phyloP scores from a whole-genome alignment of 208 protist genomes.

The Wallacemonas collosoma region DNA sequence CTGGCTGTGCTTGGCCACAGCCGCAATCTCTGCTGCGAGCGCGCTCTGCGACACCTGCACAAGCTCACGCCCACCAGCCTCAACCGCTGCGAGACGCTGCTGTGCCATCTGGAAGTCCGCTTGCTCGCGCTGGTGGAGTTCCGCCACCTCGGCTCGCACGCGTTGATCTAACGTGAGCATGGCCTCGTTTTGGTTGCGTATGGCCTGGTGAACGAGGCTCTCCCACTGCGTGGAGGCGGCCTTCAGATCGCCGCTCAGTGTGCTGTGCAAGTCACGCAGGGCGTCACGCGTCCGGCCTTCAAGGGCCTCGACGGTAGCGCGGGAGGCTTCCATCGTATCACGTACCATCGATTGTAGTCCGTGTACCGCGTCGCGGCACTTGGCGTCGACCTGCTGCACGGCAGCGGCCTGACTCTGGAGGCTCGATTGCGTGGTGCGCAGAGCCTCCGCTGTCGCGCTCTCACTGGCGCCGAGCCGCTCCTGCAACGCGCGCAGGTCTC shows the following conservation, averaged over 20 bases:
- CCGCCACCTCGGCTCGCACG: conserved; percentile 44
- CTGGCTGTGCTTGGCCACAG: conserved; percentile 67
- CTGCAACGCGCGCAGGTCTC: conserved; percentile 46
- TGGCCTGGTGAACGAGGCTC: conserved; percentile 34
- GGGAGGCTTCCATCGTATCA: conserved; percentile 34
- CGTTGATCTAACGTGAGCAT: conserved; percentile 66
- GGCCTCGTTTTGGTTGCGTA: conserved; percentile 33
- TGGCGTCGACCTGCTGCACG: conserved; percentile 59
- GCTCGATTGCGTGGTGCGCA: conserved; percentile 48
- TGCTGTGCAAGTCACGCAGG: conserved; percentile 61
- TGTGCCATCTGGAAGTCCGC: conserved; percentile 39
- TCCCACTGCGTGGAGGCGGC: conserved; percentile 29
- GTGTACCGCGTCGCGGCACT: conserved; percentile 44
- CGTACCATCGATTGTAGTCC: conserved; percentile 60
- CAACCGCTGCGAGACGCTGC: conserved; percentile 42
- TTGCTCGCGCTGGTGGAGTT: conserved; percentile 47
- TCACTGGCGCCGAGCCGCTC: conserved; percentile 62
- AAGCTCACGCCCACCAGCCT: conserved; percentile 30
- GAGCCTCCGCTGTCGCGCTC: conserved; percentile 40
- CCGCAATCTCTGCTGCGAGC: conserved; percentile 57
- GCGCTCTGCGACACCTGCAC: conserved; percentile 52
- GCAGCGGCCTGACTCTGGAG: conserved; percentile 43
- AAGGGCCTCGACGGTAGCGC: conserved; percentile 55
- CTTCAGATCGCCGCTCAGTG: conserved; percentile 50
- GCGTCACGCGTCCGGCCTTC: conserved; percentile 55